These are phyloP conservation scores for Yarrowia bubula DNA, from an alignment of 805 yeast genomes.

Conservation along the genomic window DNA sequence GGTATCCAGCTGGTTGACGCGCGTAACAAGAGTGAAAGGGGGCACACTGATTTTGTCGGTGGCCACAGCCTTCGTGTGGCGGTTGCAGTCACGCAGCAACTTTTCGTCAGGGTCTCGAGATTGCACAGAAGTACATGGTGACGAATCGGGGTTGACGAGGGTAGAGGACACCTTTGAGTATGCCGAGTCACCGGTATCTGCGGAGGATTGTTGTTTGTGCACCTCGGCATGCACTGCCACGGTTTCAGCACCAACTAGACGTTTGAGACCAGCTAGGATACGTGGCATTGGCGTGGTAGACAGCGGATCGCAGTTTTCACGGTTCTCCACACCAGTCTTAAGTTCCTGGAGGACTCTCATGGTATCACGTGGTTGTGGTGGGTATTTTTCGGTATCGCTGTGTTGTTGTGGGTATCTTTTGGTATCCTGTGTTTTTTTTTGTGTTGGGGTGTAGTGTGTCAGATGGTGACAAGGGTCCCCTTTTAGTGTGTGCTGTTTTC, in stretches of 20 bases:
- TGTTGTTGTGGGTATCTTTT: background rate
- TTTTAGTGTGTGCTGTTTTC: background rate
- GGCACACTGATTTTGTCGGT: conserved; percentile 1
- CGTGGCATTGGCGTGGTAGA: background rate
- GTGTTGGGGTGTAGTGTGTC: background rate
- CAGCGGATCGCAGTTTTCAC: conserved; percentile 5
- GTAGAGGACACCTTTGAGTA: conserved; percentile 10
- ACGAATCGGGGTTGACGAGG: background rate
- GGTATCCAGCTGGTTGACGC: conserved; percentile 1
- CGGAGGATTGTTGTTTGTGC: conserved; percentile 7
- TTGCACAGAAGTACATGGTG: conserved; percentile 10
- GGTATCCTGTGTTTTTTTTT: background rate
- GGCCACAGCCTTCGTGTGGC: background rate
- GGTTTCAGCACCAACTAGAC: background rate
- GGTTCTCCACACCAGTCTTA: background rate
- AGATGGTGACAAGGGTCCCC: background rate
- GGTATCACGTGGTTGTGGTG: background rate
- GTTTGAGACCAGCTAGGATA: conserved; percentile 3
- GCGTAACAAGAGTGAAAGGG: background rate
- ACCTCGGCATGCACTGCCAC: conserved; percentile 7
- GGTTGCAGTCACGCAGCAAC: background rate
- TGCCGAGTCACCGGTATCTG: background rate
- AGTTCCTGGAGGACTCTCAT: conserved; percentile 20
- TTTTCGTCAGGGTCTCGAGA: background rate
- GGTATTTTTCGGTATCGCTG: background rate